Conservation (phyloP, 2,329 filamentous ascomycete genomes). For the Monilinia aucupariae region DNA sequence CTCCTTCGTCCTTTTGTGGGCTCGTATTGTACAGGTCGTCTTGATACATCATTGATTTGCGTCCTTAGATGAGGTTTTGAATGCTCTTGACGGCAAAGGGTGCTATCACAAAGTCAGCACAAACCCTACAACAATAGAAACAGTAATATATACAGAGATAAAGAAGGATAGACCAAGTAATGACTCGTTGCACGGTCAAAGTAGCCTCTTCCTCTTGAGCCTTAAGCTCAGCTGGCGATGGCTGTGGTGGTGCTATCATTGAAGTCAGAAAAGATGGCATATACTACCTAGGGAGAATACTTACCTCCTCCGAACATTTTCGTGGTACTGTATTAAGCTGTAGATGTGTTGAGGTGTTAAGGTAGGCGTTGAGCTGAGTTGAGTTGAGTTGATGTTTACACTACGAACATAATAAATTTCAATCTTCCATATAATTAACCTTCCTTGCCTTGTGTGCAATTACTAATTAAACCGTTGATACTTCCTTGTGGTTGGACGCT, state of each 20-base stretch:
- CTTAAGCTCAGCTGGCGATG: slow-evolving; percentile 64
- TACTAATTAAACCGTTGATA: background rate
- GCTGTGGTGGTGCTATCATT: slow-evolving; percentile 55
- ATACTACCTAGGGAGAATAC: slow-evolving; percentile 30
- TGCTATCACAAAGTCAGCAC: slow-evolving; percentile 37
- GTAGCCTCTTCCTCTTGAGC: slow-evolving; percentile 62
- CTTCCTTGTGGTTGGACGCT: background rate
- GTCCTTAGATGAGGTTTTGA: slow-evolving; percentile 43
- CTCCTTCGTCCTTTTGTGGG: background rate
- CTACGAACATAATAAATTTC: slow-evolving; percentile 4
- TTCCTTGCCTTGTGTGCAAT: background rate
- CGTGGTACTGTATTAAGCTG: slow-evolving; percentile 10
- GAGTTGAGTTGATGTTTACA: slow-evolving; percentile 4
- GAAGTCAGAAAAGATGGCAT: slow-evolving; percentile 12
- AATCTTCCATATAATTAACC: slow-evolving; percentile 1
- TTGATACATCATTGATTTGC: background rate
- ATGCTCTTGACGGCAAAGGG: slow-evolving; percentile 51
- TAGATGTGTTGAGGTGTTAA: slow-evolving; percentile 9
- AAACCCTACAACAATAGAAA: background rate
- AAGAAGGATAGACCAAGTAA: slow-evolving; percentile 60
- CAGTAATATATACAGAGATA: slow-evolving; percentile 62
- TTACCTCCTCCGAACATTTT: slow-evolving; percentile 61
- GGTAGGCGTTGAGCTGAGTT: background rate
- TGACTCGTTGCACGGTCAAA: slow-evolving; percentile 61
- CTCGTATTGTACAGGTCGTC: slow-evolving; percentile 15